These are phyloP conservation scores for Pyrenopolyporus hunteri DNA, from an alignment of 495 filamentous ascomycete species.

Conservation along the genomic window DNA sequence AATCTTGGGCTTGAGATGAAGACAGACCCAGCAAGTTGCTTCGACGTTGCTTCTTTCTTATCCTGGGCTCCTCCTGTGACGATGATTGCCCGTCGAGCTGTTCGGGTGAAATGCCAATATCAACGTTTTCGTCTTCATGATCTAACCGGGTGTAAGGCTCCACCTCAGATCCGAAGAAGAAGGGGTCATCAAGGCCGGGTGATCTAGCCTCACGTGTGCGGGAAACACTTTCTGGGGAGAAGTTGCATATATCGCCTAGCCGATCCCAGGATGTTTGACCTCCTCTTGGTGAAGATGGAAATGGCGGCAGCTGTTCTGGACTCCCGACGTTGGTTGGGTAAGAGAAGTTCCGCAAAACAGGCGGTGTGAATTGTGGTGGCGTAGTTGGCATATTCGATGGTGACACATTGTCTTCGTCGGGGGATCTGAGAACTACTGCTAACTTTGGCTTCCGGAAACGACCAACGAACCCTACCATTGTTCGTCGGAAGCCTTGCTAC, in stretches of 20 bases:
- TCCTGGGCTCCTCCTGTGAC: conserved; percentile 14
- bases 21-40: conserved; percentile 28
- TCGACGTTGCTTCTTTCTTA: conserved; percentile 35
- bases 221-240: conserved; percentile 28
- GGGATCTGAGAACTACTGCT: conserved; percentile 24
- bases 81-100: conserved; percentile 10
- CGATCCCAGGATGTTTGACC: conserved; percentile 38
- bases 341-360: conserved; percentile 42
- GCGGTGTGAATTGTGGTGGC: conserved; percentile 16
- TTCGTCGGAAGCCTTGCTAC: conserved; percentile 4
- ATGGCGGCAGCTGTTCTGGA: neutral
- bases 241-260: conserved; percentile 39
- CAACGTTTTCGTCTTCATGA: conserved; percentile 7
- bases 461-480: conserved; percentile 42
- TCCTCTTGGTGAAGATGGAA: neutral
- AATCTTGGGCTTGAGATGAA: conserved; percentile 28
- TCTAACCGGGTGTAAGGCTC: conserved; percentile 27
- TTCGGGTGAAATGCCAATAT: conserved; percentile 5
- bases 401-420: conserved; percentile 14
- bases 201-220: conserved; percentile 16
- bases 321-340: conserved; percentile 36
- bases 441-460: conserved; percentile 39
- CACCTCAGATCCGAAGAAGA: conserved; percentile 35
- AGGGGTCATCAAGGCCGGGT: conserved; percentile 35
- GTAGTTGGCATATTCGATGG: conserved; percentile 3